Evolutionary conservation across 2,329 filamentous ascomycete species (phyloP).

Genomic region (Epichloe glyceriae): DNA sequence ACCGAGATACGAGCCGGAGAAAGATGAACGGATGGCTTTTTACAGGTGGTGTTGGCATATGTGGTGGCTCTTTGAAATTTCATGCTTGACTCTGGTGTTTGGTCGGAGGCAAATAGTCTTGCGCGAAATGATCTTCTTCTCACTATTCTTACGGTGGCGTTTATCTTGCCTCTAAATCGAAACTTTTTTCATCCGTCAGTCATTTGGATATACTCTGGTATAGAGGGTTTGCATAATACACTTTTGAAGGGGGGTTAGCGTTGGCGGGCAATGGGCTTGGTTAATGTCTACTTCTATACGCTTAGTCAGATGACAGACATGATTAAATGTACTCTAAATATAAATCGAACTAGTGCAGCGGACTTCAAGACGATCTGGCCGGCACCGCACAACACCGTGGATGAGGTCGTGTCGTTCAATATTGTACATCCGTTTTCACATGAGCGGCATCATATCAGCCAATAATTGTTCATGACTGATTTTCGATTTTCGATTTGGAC

Average conservation of each 20-base stretch:
- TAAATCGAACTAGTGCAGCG: background rate
- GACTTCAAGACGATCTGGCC: background rate
- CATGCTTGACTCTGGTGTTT: background rate
- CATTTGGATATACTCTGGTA: background rate
- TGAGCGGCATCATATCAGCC: background rate
- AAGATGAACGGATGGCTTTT: background rate
- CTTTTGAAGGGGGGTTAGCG: background rate
- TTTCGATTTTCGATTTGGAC: slow-evolving; percentile 16
- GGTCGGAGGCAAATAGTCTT: background rate
- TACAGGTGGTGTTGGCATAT: background rate
- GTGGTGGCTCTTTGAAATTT: background rate
- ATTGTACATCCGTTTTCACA: background rate
- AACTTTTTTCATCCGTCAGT: background rate
- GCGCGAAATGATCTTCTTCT: background rate
- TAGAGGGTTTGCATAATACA: background rate
- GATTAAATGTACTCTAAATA: background rate
- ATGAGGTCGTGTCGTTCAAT: too few species aligned
- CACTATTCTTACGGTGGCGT: background rate
- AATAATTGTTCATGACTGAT: background rate
- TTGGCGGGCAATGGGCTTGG: background rate
- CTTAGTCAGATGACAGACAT: slow-evolving; percentile 1
- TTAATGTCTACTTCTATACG: background rate
- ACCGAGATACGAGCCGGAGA: too few species aligned
- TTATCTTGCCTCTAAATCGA: background rate
- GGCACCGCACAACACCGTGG: too few species aligned